phyloP scores from a whole-genome alignment of 164 flowering plant species.

The Magnolia sinica region DNA sequence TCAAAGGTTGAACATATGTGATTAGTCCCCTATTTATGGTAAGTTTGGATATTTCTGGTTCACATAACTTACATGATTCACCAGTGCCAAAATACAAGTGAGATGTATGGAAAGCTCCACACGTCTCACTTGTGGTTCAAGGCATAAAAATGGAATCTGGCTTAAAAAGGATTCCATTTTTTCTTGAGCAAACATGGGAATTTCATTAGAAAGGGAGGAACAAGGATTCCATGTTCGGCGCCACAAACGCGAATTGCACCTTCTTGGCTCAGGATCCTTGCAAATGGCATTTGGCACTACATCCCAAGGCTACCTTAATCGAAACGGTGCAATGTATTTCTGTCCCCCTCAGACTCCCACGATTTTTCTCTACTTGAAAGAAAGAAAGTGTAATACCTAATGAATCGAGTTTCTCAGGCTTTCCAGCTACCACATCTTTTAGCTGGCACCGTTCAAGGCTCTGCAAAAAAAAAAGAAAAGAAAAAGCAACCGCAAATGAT shows the following conservation, averaged over 20 bases:
- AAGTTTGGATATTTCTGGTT: too few species aligned
- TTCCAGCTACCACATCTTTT: constrained; percentile 47
- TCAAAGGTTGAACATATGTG: too few species aligned
- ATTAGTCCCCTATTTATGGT: too few species aligned
- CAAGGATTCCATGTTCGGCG: background rate
- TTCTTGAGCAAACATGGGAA: too few species aligned
- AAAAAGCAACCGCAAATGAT: background rate
- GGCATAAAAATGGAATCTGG: background rate
- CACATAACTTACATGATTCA: too few species aligned
- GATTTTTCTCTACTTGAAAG: too few species aligned
- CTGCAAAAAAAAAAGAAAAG: constrained; percentile 22
- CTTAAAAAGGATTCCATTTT: background rate
- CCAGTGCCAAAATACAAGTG: too few species aligned
- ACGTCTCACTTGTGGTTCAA: background rate
- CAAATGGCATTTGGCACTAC: background rate
- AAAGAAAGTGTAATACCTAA: constrained; percentile 38
- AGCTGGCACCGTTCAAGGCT: constrained; percentile 61
- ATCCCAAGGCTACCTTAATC: background rate
- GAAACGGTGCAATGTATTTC: too few species aligned
- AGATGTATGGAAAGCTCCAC: too few species aligned
- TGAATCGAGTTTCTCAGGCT: constrained; percentile 83
- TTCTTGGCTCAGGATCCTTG: background rate
- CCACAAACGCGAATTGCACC: background rate
- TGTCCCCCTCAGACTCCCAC: too few species aligned
- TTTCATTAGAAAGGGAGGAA: too few species aligned